Conservation (phyloP, 2,329 filamentous ascomycete genomes). For the Aspergillus tamarii region DNA sequence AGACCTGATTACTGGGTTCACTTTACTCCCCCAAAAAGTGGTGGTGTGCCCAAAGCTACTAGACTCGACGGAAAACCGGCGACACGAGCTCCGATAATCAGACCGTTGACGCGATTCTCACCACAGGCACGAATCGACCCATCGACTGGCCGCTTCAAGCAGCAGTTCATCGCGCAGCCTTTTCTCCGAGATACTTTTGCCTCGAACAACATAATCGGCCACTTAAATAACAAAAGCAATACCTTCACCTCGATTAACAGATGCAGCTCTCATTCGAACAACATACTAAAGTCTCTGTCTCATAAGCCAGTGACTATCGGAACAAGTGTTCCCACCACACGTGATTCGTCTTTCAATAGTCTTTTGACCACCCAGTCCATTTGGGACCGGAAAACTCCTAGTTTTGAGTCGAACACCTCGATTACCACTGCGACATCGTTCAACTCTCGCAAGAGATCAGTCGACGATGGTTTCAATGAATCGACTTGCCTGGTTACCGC, state of each 20-base stretch:
- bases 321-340: conserved; percentile 4
- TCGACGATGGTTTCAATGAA: conserved; percentile 10
- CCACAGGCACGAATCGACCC: conserved; percentile 7
- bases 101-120: conserved; percentile 15
- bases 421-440: conserved; percentile 7
- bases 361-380: conserved; percentile 12
- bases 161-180: background rate
- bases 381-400: conserved; percentile 10
- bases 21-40: background rate
- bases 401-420: conserved; percentile 17
- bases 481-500: background rate
- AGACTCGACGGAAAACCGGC: background rate
- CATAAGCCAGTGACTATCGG: background rate
- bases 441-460: conserved; percentile 19
- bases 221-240: background rate
- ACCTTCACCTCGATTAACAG: background rate
- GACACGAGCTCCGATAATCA: conserved; percentile 11
- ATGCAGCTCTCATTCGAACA: background rate
- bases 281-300: background rate
- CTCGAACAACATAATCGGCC: background rate
- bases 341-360: conserved; percentile 18
- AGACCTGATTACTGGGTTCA: background rate
- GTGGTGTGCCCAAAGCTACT: background rate
- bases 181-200: background rate
- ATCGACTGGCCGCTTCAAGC: background rate